A percentile compares a stretch with the other conserved stretches of the same genome.
These are phyloP conservation scores for Calocybe gambosa DNA, from an alignment of 1,284 basidiomycete species.

Conservation along the genomic window DNA sequence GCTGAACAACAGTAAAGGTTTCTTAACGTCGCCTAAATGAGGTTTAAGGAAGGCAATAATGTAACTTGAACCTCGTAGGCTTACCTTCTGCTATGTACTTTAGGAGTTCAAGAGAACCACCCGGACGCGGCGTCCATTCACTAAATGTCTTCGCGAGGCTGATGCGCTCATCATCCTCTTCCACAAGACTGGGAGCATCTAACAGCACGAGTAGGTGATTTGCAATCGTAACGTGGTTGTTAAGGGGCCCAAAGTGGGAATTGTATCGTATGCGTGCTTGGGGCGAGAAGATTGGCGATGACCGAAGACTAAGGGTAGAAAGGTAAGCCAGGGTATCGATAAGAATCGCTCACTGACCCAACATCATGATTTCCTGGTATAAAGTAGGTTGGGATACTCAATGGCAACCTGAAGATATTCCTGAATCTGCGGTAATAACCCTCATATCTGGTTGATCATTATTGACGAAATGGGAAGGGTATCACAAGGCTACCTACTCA, in stretches of 20 bases:
- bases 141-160: slow-evolving; percentile 37
- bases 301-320: slow-evolving; percentile 45
- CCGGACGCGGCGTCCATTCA: slow-evolving; percentile 51
- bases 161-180: slow-evolving; percentile 69
- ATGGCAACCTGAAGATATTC: slow-evolving; percentile 52
- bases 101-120: slow-evolving; percentile 68
- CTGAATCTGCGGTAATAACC: slow-evolving; percentile 62
- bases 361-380: slow-evolving; percentile 89
- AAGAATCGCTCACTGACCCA: slow-evolving; percentile 39
- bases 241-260: slow-evolving; percentile 60
- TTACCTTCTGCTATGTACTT: slow-evolving; percentile 47
- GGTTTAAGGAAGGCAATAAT: background rate
- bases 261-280: slow-evolving; percentile 58
- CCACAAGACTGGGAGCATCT: slow-evolving; percentile 72
- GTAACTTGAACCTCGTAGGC: slow-evolving; percentile 9
- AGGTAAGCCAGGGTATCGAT: slow-evolving; percentile 1
- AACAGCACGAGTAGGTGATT: slow-evolving; percentile 72
- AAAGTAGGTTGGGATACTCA: slow-evolving; percentile 49
- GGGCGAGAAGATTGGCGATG: slow-evolving; percentile 50
- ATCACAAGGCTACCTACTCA: slow-evolving; percentile 51
- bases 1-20: slow-evolving; percentile 59
- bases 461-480: background rate
- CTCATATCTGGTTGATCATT: slow-evolving; percentile 50
- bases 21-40: slow-evolving; percentile 11
- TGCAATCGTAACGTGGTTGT: slow-evolving; percentile 46